These are phyloP conservation scores for Populus hybrid DNA, from an alignment of 441 rosid species.

Conservation along the genomic window DNA sequence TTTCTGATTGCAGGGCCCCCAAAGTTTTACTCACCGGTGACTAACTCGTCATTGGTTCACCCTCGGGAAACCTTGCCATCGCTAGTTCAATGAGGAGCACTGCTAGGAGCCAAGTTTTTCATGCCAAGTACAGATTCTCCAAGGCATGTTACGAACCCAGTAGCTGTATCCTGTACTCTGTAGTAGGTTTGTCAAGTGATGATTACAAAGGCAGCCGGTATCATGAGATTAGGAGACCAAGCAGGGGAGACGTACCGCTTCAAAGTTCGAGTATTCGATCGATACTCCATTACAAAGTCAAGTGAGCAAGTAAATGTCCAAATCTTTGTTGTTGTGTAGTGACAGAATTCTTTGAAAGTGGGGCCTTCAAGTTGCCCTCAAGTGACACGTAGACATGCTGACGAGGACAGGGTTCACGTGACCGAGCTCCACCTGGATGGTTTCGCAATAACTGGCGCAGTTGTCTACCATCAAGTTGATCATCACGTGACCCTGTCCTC, in stretches of 20 bases:
- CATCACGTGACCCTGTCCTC: constrained; percentile 6
- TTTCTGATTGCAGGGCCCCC: constrained; percentile 1
- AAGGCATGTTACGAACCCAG: not conserved
- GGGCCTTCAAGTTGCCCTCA: not conserved
- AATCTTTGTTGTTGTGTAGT: not conserved
- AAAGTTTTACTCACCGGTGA: too few species aligned
- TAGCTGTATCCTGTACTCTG: not conserved
- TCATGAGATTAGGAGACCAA: too few species aligned
- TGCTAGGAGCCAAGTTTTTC: too few species aligned
- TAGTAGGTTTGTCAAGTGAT: too few species aligned
- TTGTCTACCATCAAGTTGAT: not conserved
- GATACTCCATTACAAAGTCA: not conserved
- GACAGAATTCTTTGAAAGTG: not conserved
- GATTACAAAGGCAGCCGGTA: too few species aligned
- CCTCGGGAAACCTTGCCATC: not conserved
- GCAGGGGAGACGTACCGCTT: not conserved
- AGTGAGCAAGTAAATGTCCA: not conserved
- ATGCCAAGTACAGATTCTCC: not conserved
- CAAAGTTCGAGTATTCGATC: not conserved
- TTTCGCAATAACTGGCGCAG: constrained; percentile 1
- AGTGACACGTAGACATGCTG: not conserved
- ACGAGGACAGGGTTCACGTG: not conserved
- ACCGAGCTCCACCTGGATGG: not conserved
- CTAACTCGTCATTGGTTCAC: not conserved
- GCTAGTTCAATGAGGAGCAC: not conserved